These are phyloP conservation scores for Trichomonas vaginalis DNA, from an alignment of 208 protist species.

Conservation along the genomic window DNA sequence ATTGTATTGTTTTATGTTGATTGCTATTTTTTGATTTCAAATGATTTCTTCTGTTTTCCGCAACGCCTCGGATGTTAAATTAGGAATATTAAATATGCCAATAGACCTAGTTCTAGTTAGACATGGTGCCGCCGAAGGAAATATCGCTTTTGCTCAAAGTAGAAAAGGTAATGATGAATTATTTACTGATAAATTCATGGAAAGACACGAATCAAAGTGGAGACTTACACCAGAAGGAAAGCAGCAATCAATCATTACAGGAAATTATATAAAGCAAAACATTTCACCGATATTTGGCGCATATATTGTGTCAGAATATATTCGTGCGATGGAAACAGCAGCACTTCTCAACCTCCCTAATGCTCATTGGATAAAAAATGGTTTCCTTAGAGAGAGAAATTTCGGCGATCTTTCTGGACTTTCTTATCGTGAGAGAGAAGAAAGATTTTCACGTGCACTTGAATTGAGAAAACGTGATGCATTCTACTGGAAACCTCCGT, in stretches of 20 bases:
- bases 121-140: not conserved
- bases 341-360: not conserved
- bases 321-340: not conserved
- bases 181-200: not conserved
- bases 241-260: not conserved
- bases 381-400: not conserved
- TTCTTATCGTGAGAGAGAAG: not conserved
- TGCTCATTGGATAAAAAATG: not conserved
- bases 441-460: not conserved
- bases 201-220: constrained; percentile 16
- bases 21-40: too few species aligned
- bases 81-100: not conserved
- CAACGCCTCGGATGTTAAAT: not conserved
- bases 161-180: constrained; percentile 12
- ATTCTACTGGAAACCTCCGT: constrained; percentile 6
- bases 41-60: not conserved
- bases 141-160: not conserved
- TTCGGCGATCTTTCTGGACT: not conserved
- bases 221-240: not conserved
- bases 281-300: not conserved
- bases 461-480: not conserved
- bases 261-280: not conserved
- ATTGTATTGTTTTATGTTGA: too few species aligned
- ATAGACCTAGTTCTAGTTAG: not conserved
- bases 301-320: not conserved